Percentiles rank a stretch among this genome's conserved stretches.
phyloP scores from a whole-genome alignment of 148 eudicot genomes.

The Silene uniflora region DNA sequence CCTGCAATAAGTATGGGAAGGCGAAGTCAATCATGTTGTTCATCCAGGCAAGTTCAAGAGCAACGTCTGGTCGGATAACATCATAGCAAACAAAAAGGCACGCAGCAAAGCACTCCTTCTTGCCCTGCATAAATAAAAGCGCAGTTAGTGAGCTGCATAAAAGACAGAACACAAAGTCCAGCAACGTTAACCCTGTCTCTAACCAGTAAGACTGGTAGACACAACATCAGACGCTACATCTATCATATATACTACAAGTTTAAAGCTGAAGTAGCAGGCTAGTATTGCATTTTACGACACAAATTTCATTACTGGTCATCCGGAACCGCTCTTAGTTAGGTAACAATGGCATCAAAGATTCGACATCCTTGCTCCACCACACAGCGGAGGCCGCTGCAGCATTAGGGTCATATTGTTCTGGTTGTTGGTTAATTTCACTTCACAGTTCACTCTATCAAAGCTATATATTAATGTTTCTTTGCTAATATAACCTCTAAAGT shows the following conservation, averaged over 20 bases:
- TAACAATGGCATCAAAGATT: neutral
- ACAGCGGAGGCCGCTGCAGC: neutral
- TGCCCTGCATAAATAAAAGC: constrained; percentile 56
- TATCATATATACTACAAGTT: neutral
- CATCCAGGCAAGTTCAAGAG: constrained; percentile 98
- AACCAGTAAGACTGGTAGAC: neutral
- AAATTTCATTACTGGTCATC: too few relatives aligned
- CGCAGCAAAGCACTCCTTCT: constrained; percentile 96
- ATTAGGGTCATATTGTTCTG: too few relatives aligned
- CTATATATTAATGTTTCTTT: neutral
- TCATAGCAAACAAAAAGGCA: constrained; percentile 95
- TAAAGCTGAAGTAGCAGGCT: neutral
- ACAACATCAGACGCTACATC: neutral
- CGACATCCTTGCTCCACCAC: neutral
- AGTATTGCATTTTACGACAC: too few relatives aligned
- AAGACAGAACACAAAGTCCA: neutral
- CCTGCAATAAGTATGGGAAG: constrained; percentile 98
- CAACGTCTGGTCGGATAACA: constrained; percentile 86
- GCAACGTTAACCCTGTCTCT: neutral
- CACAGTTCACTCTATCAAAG: neutral
- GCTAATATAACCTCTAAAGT: neutral
- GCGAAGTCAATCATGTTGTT: constrained; percentile 98
- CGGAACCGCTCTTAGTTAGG: neutral
- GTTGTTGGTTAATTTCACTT: neutral
- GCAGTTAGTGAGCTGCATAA: constrained; percentile 15